Evolutionary conservation across 2,329 filamentous ascomycete species (phyloP).

Genomic region (Beauveria rudraprayagi): DNA sequence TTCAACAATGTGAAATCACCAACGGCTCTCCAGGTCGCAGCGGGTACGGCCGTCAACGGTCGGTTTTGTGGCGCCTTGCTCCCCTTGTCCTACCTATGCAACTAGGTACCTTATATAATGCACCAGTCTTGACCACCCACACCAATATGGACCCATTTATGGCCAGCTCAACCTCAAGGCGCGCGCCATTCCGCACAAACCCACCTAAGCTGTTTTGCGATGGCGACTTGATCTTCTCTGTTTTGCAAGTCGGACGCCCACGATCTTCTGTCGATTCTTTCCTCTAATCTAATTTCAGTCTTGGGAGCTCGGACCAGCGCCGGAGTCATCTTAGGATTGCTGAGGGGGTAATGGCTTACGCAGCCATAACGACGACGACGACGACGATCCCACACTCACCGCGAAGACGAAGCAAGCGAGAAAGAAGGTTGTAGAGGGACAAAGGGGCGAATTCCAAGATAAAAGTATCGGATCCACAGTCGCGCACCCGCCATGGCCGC

Average conservation of each 20-base stretch:
- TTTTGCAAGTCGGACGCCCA: not conserved
- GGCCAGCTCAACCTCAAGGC: slow-evolving; percentile 7
- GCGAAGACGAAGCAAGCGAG: not conserved
- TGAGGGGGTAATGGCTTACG: not conserved
- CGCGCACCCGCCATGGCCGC: slow-evolving; percentile 34
- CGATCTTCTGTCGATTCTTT: not conserved
- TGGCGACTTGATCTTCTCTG: not conserved
- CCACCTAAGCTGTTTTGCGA: not conserved
- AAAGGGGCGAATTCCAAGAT: not conserved
- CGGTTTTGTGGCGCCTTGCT: not conserved
- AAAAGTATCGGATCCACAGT: not conserved
- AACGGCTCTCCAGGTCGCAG: not conserved
- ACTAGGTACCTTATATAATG: too few species aligned
- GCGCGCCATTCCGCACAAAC: slow-evolving; percentile 3
- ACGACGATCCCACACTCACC: not conserved
- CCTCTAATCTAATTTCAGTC: not conserved
- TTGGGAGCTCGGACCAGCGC: not conserved
- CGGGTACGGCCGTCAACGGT: not conserved
- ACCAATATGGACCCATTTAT: not conserved
- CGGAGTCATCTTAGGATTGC: not conserved
- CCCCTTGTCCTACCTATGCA: not conserved
- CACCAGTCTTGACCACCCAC: not conserved
- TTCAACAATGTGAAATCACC: too few species aligned
- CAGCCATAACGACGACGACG: not conserved
- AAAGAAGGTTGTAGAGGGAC: not conserved